Conservation (phyloP, 2,329 filamentous ascomycete species). For the Aspergillus oerlinghausenensis region DNA sequence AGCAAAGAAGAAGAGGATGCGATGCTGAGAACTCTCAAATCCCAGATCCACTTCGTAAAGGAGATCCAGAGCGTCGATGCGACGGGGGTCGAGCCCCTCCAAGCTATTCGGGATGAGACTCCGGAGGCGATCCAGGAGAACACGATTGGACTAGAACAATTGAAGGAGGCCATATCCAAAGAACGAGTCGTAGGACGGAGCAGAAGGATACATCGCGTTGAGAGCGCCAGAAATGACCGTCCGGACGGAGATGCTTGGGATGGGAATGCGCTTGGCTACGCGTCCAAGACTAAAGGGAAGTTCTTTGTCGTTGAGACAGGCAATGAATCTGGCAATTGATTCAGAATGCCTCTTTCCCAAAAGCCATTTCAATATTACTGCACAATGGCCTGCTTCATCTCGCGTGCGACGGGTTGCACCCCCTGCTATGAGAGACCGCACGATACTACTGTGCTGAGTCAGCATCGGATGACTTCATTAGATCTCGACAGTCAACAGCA, state of each 20-base stretch:
- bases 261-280: conserved; percentile 67
- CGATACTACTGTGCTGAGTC: background rate
- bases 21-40: conserved; percentile 70
- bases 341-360: too few species aligned
- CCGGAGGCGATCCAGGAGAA: conserved; percentile 34
- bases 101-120: conserved; percentile 72
- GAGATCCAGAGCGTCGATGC: conserved; percentile 79
- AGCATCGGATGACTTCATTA: background rate
- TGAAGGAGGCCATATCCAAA: conserved; percentile 35
- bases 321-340: conserved; percentile 4
- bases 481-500: background rate
- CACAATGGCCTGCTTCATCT: too few species aligned
- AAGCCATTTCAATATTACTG: too few species aligned
- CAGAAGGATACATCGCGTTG: conserved; percentile 44
- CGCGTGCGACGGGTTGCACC: background rate
- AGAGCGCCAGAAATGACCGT: conserved; percentile 23
- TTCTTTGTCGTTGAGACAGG: conserved; percentile 69
- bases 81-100: conserved; percentile 64
- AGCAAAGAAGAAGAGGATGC: conserved; percentile 58
- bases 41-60: conserved; percentile 87
- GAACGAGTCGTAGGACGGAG: conserved; percentile 40
- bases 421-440: background rate
- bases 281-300: conserved; percentile 61
- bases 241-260: conserved; percentile 51
- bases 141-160: conserved; percentile 34